A percentile compares a stretch with the other conserved stretches of the same genome.
Conservation (phyloP, 345 rosid species). For the Bruguiera sexangula region DNA sequence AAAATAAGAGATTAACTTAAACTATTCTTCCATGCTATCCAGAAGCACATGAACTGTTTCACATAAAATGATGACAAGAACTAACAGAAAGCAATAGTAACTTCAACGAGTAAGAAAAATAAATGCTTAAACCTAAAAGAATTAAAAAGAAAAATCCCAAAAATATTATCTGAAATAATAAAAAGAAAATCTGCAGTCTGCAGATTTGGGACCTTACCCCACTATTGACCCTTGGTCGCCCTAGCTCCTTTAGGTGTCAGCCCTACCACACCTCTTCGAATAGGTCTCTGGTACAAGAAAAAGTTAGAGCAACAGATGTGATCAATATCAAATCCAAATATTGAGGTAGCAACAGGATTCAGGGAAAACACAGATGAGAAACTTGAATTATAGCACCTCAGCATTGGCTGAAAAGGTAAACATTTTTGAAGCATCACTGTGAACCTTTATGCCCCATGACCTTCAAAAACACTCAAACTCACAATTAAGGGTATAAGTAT, state of each 20-base stretch:
- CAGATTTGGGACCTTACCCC: constrained; percentile 6
- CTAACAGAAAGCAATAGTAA: not conserved
- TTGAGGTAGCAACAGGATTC: not conserved
- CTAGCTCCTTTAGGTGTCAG: constrained; percentile 77
- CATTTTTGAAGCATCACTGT: not conserved
- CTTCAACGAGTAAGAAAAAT: not conserved
- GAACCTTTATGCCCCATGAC: not conserved
- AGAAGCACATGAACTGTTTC: not conserved
- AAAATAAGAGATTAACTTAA: constrained; percentile 1
- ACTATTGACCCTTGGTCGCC: constrained; percentile 33
- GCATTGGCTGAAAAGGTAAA: not conserved
- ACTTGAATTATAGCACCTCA: too few species aligned
- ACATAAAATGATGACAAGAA: not conserved
- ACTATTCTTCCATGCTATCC: not conserved
- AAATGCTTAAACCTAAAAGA: too few species aligned
- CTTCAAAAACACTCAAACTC: not conserved
- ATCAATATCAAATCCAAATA: not conserved
- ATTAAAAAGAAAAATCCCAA: not conserved
- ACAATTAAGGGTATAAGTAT: not conserved
- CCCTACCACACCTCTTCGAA: constrained; percentile 79
- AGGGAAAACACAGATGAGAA: too few species aligned
- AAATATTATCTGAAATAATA: not conserved
- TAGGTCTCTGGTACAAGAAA: constrained; percentile 52
- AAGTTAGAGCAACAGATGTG: constrained; percentile 5
- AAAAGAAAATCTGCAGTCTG: constrained; percentile 1